Base-by-base conservation (phyloP, 2,329 filamentous ascomycete genomes). In the Scedosporium apiospermum region DNA sequence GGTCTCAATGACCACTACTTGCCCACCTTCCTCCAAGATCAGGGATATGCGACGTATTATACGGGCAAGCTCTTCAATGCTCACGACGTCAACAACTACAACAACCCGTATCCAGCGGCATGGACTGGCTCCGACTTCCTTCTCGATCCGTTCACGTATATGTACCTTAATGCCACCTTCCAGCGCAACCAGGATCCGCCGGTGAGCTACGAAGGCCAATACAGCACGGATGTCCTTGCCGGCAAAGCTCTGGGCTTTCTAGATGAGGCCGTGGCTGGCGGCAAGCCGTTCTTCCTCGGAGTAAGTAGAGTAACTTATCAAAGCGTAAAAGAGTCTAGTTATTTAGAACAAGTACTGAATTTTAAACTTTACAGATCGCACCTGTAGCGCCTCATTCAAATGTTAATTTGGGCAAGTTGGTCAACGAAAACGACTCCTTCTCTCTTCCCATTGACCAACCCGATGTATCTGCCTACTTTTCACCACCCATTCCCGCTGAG, bases 101-200 rank as follows among this genome's bases (percentile, higher is more conserved):
- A 82, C 64, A 74, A 76, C 14, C 80, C 85, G 0, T 78, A 75
- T 61, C 75, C 81, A 0, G 77, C 75, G 2, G 86, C 85, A 2
- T 88, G 82, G 75, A 86, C 78, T 30, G 77, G 77, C 0, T 85
- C 82, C 0, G 71, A 75, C 59, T 79, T 88, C 65, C 74, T 88
- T 1, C 74, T 89, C 1, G 86, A 90, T 65, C 87, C 87, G 0
- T 82, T 79, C 66, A 90, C 88, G 0, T 90, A 90, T 68, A 76
- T 82, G 30, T 91, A 90, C 68, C 77, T 85, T 27, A 89, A 90
- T 68, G 77, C 83, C 1, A 86, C 81, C 4, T 87, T 85, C 69
- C 82, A 87, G 64, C 78, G 83, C 9, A 87, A 90, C 66, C 73
- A 77, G 0, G 79, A 85, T 1, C 68, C 75, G 0, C 83, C 83